Evolutionary conservation across 2,329 filamentous ascomycete species (phyloP), one percentile per base, ranked within the genome.

Genomic region (Monosporascus sp.): DNA sequence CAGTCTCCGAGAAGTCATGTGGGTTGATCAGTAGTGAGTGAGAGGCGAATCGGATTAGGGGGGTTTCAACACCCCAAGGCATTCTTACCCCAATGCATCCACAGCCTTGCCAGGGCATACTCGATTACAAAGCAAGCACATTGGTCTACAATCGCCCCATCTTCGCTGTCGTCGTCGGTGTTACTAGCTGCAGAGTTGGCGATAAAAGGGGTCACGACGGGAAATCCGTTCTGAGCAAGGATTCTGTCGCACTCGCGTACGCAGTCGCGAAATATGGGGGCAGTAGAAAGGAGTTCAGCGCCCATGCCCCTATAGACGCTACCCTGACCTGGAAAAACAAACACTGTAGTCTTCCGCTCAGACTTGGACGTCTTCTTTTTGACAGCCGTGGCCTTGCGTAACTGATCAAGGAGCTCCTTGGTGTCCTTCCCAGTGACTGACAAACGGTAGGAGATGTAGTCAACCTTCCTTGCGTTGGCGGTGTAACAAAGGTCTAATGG

Each of bases 301-400:
- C 65, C 68, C 60, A 71, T 65, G 20, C 66, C 67, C 7, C 54
- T 58, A 31, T 68, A 67, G 27, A 63, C 62, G 38, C 62, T 59
- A 3, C 68, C 69, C 52, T 72, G 69, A 3, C 69, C 69, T 2
- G 69, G 69, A 47, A 70, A 72, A 1, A 65, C 63, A 46, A 72
- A 70, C 0, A 65, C 60, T 9, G 47, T 52, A n/a, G 37, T 11
- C 20, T 45, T 45, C 24, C 14, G 20, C 3, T 22, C 43, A 7
- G 20, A n/a, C 16, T 27, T 45, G 5, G 20, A 22, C 14, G 20
- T 22, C 43, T 45, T 45, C 16, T 45, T 20, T 22, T 45, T 45
- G 41, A 45, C 26, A 20, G 37, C 22, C n/a, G 40, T 60, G 5
- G 41, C 20, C 11, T 45, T 47, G 7, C 22, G 49, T 24, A 43